These are phyloP conservation scores for Debaryomyces robertsiae DNA, from an alignment of 1,139 yeast genomes.

Conservation along the genomic window DNA sequence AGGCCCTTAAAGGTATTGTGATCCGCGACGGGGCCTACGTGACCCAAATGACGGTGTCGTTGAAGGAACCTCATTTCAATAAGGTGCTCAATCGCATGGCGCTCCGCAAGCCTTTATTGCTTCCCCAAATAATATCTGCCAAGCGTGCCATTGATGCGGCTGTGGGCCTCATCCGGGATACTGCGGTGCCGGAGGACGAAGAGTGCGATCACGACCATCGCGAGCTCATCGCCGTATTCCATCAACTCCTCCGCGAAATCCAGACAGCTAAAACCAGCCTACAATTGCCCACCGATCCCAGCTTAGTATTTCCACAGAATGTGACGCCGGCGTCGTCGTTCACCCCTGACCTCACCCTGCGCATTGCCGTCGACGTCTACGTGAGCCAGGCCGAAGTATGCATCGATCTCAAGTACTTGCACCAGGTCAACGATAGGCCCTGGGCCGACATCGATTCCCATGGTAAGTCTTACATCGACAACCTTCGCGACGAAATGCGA, in stretches of 20 bases:
- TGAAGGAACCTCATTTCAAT: slow-evolving; percentile 37
- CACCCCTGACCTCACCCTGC: slow-evolving; percentile 36
- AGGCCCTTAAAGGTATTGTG: slow-evolving; percentile 43
- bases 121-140: slow-evolving; percentile 38
- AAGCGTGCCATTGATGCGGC: slow-evolving; percentile 36
- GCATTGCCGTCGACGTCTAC: slow-evolving; percentile 42
- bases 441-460: slow-evolving; percentile 42
- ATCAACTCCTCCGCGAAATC: slow-evolving; percentile 29
- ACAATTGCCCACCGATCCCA: slow-evolving; percentile 48
- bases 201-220: slow-evolving; percentile 21
- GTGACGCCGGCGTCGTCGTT: slow-evolving; percentile 29
- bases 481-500: slow-evolving; percentile 45
- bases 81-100: slow-evolving; percentile 29
- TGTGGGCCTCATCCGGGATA: slow-evolving; percentile 26
- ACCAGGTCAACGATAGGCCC: slow-evolving; percentile 41
- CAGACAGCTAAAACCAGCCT: slow-evolving; percentile 38
- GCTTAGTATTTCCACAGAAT: slow-evolving; percentile 43
- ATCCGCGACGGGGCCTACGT: slow-evolving; percentile 46
- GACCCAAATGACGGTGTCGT: slow-evolving; percentile 30
- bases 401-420: slow-evolving; percentile 43
- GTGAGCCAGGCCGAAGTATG: slow-evolving; percentile 50
- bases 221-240: slow-evolving; percentile 28
- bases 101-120: slow-evolving; percentile 32
- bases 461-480: slow-evolving; percentile 45
- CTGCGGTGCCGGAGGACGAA: slow-evolving; percentile 13